A percentile compares a stretch with the other conserved stretches of the same genome.
Evolutionary conservation across 2,329 filamentous ascomycete species (phyloP).

Genomic region (Xylariaceae sp.): DNA sequence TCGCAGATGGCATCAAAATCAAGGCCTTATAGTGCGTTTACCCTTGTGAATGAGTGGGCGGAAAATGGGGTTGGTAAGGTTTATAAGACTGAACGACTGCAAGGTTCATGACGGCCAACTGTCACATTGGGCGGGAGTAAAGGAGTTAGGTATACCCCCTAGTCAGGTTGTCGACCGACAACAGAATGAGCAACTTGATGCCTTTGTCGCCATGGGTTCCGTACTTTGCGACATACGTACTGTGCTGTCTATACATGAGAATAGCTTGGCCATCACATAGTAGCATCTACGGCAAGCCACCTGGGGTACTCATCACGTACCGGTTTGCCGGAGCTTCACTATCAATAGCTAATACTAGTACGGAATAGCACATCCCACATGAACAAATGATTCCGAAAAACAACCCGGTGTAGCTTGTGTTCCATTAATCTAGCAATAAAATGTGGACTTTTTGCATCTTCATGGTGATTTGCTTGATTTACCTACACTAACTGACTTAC

Average conservation of each 20-base stretch:
- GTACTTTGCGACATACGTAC: background rate
- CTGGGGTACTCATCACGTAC: background rate
- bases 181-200: slow-evolving; percentile 5
- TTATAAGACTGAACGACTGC: background rate
- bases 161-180: slow-evolving; percentile 1
- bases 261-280: background rate
- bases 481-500: background rate
- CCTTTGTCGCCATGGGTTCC: background rate
- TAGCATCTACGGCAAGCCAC: background rate
- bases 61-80: background rate
- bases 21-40: background rate
- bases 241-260: background rate
- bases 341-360: background rate
- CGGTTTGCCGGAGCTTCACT: background rate
- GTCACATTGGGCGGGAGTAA: slow-evolving; percentile 11
- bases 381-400: background rate
- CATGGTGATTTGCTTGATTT: background rate
- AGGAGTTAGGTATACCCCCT: slow-evolving; percentile 16
- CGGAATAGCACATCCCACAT: background rate
- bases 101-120: background rate
- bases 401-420: background rate
- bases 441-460: no score
- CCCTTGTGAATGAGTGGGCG: background rate
- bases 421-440: background rate
- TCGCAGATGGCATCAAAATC: background rate